These are phyloP conservation scores for Penicillium palitans DNA, from an alignment of 2,329 filamentous ascomycete genomes.

Conservation along the genomic window DNA sequence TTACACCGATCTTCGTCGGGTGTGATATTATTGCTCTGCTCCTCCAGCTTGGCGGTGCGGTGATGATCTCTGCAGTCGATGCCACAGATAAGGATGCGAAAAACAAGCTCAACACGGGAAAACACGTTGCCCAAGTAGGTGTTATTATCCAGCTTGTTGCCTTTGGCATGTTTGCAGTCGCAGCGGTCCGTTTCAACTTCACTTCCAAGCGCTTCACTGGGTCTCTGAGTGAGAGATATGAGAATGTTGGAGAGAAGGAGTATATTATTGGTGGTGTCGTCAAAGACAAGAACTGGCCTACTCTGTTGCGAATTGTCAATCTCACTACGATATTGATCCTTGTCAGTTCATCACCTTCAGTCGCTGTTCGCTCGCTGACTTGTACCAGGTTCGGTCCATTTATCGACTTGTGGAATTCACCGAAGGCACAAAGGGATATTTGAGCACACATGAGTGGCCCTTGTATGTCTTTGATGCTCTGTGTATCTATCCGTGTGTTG, in stretches of 20 bases:
- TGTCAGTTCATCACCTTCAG: slow-evolving; percentile 17
- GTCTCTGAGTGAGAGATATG: slow-evolving; percentile 31
- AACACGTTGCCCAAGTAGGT: slow-evolving; percentile 43
- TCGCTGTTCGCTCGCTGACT: slow-evolving; percentile 6
- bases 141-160: slow-evolving; percentile 48
- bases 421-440: slow-evolving; percentile 44
- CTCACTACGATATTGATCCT: slow-evolving; percentile 34
- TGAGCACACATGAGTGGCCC: slow-evolving; percentile 45
- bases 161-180: slow-evolving; percentile 48
- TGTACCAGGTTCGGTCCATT: slow-evolving; percentile 41
- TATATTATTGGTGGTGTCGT: slow-evolving; percentile 24
- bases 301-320: slow-evolving; percentile 35
- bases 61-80: slow-evolving; percentile 44
- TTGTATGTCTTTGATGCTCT: slow-evolving; percentile 49
- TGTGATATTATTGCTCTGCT: slow-evolving; percentile 44
- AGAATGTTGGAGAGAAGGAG: slow-evolving; percentile 14
- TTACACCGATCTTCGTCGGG: slow-evolving; percentile 46
- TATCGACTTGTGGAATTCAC: slow-evolving; percentile 54
- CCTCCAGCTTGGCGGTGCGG: slow-evolving; percentile 40
- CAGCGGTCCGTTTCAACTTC: slow-evolving; percentile 51
- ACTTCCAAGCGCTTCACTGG: slow-evolving; percentile 42
- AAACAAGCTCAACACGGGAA: slow-evolving; percentile 38
- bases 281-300: slow-evolving; percentile 33
- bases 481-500: slow-evolving; percentile 38
- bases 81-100: slow-evolving; percentile 18